Conservation (phyloP, 164 flowering plant genomes). For the Chimonanthus praecox region DNA sequence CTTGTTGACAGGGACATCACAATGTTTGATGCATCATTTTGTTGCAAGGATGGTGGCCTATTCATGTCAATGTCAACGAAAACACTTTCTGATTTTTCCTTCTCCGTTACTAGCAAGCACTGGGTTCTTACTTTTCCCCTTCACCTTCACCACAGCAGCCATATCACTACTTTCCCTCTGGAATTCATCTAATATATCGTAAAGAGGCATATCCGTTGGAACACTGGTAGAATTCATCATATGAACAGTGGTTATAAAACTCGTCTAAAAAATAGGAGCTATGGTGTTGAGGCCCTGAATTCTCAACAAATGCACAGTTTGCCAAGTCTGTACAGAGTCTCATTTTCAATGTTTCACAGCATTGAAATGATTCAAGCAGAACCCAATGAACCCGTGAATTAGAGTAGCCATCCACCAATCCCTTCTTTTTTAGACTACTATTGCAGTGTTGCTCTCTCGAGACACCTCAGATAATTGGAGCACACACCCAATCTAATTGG, state of each 20-base stretch:
- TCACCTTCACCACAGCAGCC: constrained; percentile 81
- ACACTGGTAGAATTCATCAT: constrained; percentile 44
- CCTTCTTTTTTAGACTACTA: no score
- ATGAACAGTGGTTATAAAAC: background rate
- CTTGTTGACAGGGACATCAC: constrained; percentile 35
- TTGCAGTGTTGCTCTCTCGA: no score
- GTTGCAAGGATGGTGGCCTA: constrained; percentile 21
- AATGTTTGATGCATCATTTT: constrained; percentile 28
- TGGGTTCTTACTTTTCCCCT: constrained; percentile 38
- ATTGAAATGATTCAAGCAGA: background rate
- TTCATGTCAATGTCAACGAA: constrained; percentile 21
- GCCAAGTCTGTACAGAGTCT: background rate
- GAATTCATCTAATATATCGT: constrained; percentile 96
- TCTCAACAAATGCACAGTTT: background rate
- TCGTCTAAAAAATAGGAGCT: background rate
- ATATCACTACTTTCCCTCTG: constrained; percentile 99
- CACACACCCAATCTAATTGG: background rate
- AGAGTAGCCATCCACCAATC: no score
- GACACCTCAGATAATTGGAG: background rate
- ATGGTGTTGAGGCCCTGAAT: background rate
- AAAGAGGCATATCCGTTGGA: constrained; percentile 68
- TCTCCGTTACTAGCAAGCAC: constrained; percentile 21
- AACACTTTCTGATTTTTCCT: background rate
- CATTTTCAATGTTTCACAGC: background rate
- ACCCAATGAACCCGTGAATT: background rate